These are phyloP conservation scores for Phialophora tarda DNA, from an alignment of 2,329 filamentous ascomycete species.

Conservation along the genomic window DNA sequence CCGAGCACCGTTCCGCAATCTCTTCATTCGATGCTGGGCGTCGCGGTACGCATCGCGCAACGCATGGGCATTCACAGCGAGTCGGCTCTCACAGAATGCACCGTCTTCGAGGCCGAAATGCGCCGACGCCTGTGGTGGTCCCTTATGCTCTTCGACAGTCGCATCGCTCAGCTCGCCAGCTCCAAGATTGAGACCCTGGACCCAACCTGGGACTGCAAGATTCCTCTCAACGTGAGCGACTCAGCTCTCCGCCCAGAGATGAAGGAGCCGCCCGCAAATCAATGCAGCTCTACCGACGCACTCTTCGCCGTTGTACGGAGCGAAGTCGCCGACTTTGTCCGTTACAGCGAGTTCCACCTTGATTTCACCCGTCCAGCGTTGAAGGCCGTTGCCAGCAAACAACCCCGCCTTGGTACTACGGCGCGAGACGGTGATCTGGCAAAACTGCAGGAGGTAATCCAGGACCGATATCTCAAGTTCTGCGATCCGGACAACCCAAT, in stretches of 20 bases:
- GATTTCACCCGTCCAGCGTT: constrained; percentile 54
- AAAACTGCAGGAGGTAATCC: constrained; percentile 49
- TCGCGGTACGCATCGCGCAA: constrained; percentile 50
- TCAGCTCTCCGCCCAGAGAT: constrained; percentile 49
- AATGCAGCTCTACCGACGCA: constrained; percentile 51
- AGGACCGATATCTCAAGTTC: constrained; percentile 54
- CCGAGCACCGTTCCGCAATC: constrained; percentile 57
- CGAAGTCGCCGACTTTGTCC: constrained; percentile 50
- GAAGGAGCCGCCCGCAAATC: constrained; percentile 42
- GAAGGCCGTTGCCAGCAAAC: constrained; percentile 43
- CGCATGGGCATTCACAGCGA: constrained; percentile 50
- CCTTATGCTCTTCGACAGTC: constrained; percentile 54
- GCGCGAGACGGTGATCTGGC: constrained; percentile 43
- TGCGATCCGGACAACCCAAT: constrained; percentile 51
- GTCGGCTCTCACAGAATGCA: constrained; percentile 49
- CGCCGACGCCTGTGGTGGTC: constrained; percentile 47
- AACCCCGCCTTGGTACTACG: constrained; percentile 27
- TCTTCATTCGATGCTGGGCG: constrained; percentile 50
- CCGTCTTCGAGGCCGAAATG: constrained; percentile 57
- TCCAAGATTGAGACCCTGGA: constrained; percentile 18
- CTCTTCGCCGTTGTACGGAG: constrained; percentile 53
- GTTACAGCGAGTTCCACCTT: constrained; percentile 50
- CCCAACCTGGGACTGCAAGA: constrained; percentile 50
- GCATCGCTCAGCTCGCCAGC: constrained; percentile 41
- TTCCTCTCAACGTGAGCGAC: constrained; percentile 53